phyloP scores from a whole-genome alignment of 1,284 basidiomycete genomes.

The Baeospora myosura region DNA sequence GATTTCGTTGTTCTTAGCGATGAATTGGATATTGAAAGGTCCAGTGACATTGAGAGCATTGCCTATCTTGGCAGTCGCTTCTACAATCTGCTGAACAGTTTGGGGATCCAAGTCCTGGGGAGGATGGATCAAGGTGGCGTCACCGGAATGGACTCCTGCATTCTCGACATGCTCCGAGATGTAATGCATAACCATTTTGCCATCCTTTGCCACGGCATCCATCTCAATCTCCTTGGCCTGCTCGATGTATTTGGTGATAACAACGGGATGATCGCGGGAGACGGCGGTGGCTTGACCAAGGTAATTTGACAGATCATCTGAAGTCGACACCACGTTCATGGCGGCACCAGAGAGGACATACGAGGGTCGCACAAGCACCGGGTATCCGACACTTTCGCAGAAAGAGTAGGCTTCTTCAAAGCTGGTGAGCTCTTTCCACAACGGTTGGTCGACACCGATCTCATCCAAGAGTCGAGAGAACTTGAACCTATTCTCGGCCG shows the following conservation, averaged over 20 bases:
- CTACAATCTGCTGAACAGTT: slow-evolving; percentile 92
- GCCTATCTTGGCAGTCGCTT: slow-evolving; percentile 95
- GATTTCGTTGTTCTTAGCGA: slow-evolving; percentile 99
- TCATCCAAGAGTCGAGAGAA: slow-evolving; percentile 97
- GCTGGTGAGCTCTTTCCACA: slow-evolving; percentile 94
- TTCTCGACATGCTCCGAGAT: slow-evolving; percentile 99
- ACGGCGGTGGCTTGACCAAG: slow-evolving; percentile 94
- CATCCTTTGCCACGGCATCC: slow-evolving; percentile 96
- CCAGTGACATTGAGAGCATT: slow-evolving; percentile 98
- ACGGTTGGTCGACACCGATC: slow-evolving; percentile 95
- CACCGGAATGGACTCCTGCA: slow-evolving; percentile 95
- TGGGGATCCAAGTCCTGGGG: slow-evolving; percentile 97
- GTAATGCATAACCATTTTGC: slow-evolving; percentile 98
- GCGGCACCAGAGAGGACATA: slow-evolving; percentile 98
- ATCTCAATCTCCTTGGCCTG: slow-evolving; percentile 99
- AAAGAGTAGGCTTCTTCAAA: slow-evolving; percentile 85
- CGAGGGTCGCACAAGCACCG: slow-evolving; percentile 93
- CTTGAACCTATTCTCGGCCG: slow-evolving; percentile 98
- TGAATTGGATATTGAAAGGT: slow-evolving; percentile 99
- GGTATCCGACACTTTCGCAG: slow-evolving; percentile 89
- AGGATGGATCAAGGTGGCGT: slow-evolving; percentile 95
- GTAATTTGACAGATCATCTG: slow-evolving; percentile 87
- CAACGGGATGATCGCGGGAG: slow-evolving; percentile 95
- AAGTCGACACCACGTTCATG: slow-evolving; percentile 97
- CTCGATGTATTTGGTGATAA: slow-evolving; percentile 99